Percentiles rank a stretch among this genome's conserved stretches.
phyloP scores from a whole-genome alignment of 192 early-diverging fungal species.

The Paraglomus occultum region DNA sequence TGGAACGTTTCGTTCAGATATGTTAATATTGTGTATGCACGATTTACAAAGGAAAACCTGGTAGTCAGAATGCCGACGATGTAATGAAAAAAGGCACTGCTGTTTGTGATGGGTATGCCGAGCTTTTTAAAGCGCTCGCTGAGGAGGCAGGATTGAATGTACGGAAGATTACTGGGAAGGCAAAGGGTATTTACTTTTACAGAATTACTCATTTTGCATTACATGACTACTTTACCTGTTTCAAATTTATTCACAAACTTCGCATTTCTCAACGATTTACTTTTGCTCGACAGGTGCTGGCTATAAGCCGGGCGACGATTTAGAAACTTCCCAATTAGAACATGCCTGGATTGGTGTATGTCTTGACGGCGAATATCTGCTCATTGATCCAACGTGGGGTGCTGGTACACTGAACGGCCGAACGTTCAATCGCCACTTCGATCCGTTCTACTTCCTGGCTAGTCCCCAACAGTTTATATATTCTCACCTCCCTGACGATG shows the following conservation, averaged over 20 bases:
- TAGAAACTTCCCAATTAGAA: constrained; percentile 27
- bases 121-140: constrained; percentile 51
- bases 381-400: constrained; percentile 63
- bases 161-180: constrained; percentile 47
- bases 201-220: neutral
- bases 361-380: constrained; percentile 47
- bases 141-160: constrained; percentile 43
- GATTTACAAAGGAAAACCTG: neutral
- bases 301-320: constrained; percentile 29
- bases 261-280: neutral
- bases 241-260: neutral
- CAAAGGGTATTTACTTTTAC: constrained; percentile 46
- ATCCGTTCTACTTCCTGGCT: constrained; percentile 56
- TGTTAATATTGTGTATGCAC: neutral
- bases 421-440: constrained; percentile 44
- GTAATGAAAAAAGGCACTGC: constrained; percentile 41
- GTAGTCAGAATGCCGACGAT: constrained; percentile 30
- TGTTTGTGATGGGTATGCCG: constrained; percentile 59
- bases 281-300: constrained; percentile 4
- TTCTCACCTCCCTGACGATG: constrained; percentile 53
- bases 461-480: constrained; percentile 52
- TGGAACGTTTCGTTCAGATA: neutral
- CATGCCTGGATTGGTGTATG: constrained; percentile 60
- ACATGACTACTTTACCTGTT: constrained; percentile 14
- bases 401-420: constrained; percentile 40